Percentiles rank a stretch among this genome's conserved stretches.
phyloP scores from a whole-genome alignment of 306 rosid genomes.

The Luffa acutangula region DNA sequence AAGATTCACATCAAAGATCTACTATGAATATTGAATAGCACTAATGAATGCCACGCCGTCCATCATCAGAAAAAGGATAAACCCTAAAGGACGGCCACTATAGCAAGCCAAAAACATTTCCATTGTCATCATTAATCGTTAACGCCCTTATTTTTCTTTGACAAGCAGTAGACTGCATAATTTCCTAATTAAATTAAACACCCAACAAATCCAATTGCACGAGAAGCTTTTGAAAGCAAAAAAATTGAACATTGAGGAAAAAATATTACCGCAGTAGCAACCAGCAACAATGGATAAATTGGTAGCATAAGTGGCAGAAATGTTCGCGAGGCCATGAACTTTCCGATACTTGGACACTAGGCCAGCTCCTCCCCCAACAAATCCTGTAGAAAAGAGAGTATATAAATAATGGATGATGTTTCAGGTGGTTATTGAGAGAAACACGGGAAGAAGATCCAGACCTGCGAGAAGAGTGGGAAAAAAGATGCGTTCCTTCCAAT shows the following conservation, averaged over 20 bases:
- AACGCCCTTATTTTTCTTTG: not conserved
- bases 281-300: slow-evolving; percentile 64
- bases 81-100: not conserved
- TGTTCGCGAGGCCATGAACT: slow-evolving; percentile 49
- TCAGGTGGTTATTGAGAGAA: not conserved
- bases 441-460: not conserved
- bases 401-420: not conserved
- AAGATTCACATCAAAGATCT: too few species aligned
- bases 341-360: slow-evolving; percentile 63
- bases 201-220: not conserved
- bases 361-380: slow-evolving; percentile 81
- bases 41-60: not conserved
- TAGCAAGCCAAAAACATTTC: not conserved
- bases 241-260: not conserved
- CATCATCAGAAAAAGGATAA: not conserved
- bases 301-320: slow-evolving; percentile 58
- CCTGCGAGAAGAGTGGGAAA: slow-evolving; percentile 71
- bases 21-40: too few species aligned
- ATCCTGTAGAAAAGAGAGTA: slow-evolving; percentile 27
- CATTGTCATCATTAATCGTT: not conserved
- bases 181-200: not conserved
- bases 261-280: slow-evolving; percentile 70
- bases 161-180: not conserved
- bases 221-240: not conserved
- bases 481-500: slow-evolving; percentile 58